These are phyloP conservation scores for Pleurotus djamor DNA, from an alignment of 768 basidiomycete species.

Conservation along the genomic window DNA sequence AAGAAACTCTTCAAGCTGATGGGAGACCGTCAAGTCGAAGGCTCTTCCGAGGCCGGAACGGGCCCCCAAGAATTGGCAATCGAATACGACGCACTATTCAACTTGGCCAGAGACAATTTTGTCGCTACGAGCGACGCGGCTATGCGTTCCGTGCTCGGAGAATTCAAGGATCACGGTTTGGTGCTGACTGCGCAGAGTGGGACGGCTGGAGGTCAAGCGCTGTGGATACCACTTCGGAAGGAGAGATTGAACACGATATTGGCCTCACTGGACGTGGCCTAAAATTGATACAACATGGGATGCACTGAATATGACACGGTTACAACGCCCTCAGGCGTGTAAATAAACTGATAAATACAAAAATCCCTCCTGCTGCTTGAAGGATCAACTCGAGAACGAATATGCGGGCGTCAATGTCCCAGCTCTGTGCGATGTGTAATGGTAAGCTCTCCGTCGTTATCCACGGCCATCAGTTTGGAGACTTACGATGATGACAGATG, in stretches of 20 bases:
- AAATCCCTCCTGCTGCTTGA: not conserved
- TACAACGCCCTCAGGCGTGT: slow-evolving; percentile 2
- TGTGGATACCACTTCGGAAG: slow-evolving; percentile 88
- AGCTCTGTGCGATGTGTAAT: not conserved
- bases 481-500: not conserved
- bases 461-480: not conserved
- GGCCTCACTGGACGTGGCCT: slow-evolving; percentile 14
- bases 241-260: slow-evolving; percentile 62
- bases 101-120: slow-evolving; percentile 75
- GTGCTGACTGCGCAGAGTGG: slow-evolving; percentile 54
- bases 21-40: slow-evolving; percentile 64
- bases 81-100: slow-evolving; percentile 69
- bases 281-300: not conserved
- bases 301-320: too few relatives aligned
- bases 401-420: not conserved
- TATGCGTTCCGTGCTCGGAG: slow-evolving; percentile 76
- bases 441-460: not conserved
- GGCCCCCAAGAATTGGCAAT: slow-evolving; percentile 55
- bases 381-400: not conserved
- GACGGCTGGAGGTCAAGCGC: slow-evolving; percentile 51
- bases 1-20: slow-evolving; percentile 79
- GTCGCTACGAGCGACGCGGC: slow-evolving; percentile 88
- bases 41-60: slow-evolving; percentile 36
- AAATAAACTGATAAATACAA: not conserved
- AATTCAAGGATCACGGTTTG: slow-evolving; percentile 90